phyloP scores from a whole-genome alignment of 1,284 basidiomycete genomes.

The Pisolithus thermaeus region DNA sequence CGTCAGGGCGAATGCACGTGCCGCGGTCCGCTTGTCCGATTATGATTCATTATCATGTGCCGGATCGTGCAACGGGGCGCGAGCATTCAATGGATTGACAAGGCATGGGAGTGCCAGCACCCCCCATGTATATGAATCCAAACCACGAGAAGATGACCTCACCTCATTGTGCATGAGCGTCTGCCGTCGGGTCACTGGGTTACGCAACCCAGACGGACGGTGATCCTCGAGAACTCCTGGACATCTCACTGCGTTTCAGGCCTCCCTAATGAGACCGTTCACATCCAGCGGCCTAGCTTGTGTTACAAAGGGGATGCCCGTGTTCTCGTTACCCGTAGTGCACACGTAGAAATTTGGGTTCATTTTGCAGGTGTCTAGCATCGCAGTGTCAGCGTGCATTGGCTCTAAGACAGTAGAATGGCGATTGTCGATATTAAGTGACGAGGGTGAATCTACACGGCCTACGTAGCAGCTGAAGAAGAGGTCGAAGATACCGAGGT shows the following conservation, averaged over 20 bases:
- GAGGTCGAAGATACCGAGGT: slow-evolving; percentile 20
- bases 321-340: slow-evolving; percentile 92
- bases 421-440: slow-evolving; percentile 83
- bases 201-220: slow-evolving; percentile 81
- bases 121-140: slow-evolving; percentile 72
- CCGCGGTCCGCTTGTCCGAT: slow-evolving; percentile 81
- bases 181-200: slow-evolving; percentile 63
- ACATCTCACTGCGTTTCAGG: slow-evolving; percentile 83
- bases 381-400: slow-evolving; percentile 76
- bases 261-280: slow-evolving; percentile 89
- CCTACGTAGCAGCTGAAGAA: background rate
- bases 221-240: slow-evolving; percentile 79
- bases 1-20: slow-evolving; percentile 89
- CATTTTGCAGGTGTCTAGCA: slow-evolving; percentile 84
- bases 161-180: background rate
- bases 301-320: slow-evolving; percentile 90
- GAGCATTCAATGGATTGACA: slow-evolving; percentile 79
- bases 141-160: background rate
- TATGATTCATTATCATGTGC: slow-evolving; percentile 96
- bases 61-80: slow-evolving; percentile 88
- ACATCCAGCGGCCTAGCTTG: slow-evolving; percentile 61
- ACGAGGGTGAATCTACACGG: background rate
- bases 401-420: slow-evolving; percentile 90
- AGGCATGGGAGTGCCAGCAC: slow-evolving; percentile 73
- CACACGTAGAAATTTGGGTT: slow-evolving; percentile 94